phyloP scores from a whole-genome alignment of 805 yeast genomes.

The Suhomyces xylopsoci region DNA sequence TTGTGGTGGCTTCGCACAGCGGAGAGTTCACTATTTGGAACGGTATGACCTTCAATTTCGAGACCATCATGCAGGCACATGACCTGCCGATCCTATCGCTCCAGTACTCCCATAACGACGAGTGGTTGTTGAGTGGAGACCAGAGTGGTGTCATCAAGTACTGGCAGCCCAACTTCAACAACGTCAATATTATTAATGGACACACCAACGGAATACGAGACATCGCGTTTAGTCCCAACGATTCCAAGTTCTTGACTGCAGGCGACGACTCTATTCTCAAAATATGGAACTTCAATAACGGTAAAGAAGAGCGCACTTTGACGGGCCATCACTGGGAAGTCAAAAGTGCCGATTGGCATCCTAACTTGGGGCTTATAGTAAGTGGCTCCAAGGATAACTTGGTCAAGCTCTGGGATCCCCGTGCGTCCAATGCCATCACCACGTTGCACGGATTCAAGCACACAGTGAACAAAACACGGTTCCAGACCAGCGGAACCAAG shows the following conservation, averaged over 20 bases:
- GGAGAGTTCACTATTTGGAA: slow-evolving; percentile 98
- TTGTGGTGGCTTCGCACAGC: slow-evolving; percentile 83
- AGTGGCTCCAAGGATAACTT: slow-evolving; percentile 95
- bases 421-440: slow-evolving; percentile 67
- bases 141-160: slow-evolving; percentile 88
- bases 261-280: slow-evolving; percentile 90
- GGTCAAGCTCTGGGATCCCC: slow-evolving; percentile 94
- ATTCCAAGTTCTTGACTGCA: slow-evolving; percentile 87
- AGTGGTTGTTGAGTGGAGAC: slow-evolving; percentile 93
- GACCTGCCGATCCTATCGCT: slow-evolving; percentile 82
- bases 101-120: slow-evolving; percentile 83
- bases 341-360: slow-evolving; percentile 96
- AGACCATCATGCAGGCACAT: slow-evolving; percentile 98
- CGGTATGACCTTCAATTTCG: slow-evolving; percentile 91
- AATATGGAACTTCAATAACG: slow-evolving; percentile 92
- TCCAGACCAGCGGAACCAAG: slow-evolving; percentile 78
- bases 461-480: slow-evolving; percentile 80
- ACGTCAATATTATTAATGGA: slow-evolving; percentile 74
- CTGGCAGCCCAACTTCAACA: slow-evolving; percentile 98
- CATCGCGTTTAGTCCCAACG: slow-evolving; percentile 85
- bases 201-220: slow-evolving; percentile 85
- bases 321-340: slow-evolving; percentile 99
- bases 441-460: slow-evolving; percentile 92
- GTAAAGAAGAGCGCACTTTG: slow-evolving; percentile 73
- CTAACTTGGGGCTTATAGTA: slow-evolving; percentile 77